phyloP scores from a whole-genome alignment of 164 flowering plant genomes.

The Tetracentron sinense region DNA sequence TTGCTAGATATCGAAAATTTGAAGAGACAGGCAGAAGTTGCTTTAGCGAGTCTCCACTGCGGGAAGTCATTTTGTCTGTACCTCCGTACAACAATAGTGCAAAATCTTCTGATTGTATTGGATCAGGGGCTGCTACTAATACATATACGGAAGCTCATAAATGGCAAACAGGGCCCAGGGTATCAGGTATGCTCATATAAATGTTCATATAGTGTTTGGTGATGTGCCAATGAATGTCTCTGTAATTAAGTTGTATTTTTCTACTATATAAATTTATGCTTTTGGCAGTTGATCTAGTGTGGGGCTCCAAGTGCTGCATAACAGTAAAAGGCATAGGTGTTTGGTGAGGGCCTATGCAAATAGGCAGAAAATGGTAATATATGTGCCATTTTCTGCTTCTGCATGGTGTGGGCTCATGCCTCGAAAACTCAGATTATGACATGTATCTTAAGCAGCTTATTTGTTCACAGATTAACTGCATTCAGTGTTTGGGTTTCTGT shows the following conservation, averaged over 20 bases:
- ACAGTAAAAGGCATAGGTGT: not conserved
- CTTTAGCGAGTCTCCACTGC: constrained; percentile 52
- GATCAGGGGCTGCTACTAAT: constrained; percentile 35
- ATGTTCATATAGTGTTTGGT: not conserved
- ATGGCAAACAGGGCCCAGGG: constrained; percentile 33
- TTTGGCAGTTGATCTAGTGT: too few species aligned
- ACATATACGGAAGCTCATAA: constrained; percentile 27
- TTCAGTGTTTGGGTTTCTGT: not conserved
- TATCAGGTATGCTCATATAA: constrained; percentile 35
- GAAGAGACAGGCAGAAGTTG: constrained; percentile 61
- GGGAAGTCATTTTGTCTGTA: constrained; percentile 42
- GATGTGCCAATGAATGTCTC: not conserved
- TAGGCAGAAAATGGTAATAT: not conserved
- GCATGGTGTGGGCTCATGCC: not conserved
- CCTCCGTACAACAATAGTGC: constrained; percentile 31
- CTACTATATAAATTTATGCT: too few species aligned
- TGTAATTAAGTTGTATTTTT: too few species aligned
- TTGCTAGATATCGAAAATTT: constrained; percentile 52
- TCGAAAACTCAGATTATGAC: not conserved
- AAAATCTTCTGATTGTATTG: constrained; percentile 30
- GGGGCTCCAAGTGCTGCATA: not conserved
- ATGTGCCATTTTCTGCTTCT: not conserved
- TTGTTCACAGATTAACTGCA: not conserved
- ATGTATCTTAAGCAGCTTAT: not conserved
- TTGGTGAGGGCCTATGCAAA: not conserved